These are phyloP conservation scores for Poa pratensis DNA, from an alignment of 176 grass and related monocot genomes.

Conservation along the genomic window DNA sequence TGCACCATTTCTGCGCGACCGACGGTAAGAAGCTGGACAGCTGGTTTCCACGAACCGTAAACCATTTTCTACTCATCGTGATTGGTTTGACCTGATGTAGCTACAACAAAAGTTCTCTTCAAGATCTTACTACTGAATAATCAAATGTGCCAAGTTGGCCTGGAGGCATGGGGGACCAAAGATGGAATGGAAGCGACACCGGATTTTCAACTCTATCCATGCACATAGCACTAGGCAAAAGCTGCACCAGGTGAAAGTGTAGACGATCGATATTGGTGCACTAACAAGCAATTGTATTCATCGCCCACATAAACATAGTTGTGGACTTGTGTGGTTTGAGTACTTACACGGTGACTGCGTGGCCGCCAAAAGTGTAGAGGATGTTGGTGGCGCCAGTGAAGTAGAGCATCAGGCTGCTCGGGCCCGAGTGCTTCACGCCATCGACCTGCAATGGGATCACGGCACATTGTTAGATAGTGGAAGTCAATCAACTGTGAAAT, in stretches of 20 bases:
- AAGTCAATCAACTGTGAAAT: neutral
- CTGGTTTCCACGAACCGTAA: constrained; percentile 20
- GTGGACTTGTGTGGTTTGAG: neutral
- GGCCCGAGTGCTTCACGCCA: constrained; percentile 53
- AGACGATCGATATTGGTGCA: neutral
- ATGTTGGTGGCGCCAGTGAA: constrained; percentile 73
- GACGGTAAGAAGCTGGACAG: constrained; percentile 39
- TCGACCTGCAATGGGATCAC: constrained; percentile 27
- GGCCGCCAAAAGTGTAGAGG: constrained; percentile 66
- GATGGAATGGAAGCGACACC: neutral
- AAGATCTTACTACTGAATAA: neutral
- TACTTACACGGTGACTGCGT: constrained; percentile 62
- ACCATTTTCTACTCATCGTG: constrained; percentile 26
- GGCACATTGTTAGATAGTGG: neutral
- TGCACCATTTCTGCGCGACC: constrained; percentile 34
- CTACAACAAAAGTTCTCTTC: neutral
- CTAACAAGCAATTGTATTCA: neutral
- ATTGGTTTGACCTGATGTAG: constrained; percentile 25
- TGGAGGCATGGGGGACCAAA: neutral
- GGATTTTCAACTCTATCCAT: constrained; percentile 6
- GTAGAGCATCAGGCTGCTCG: constrained; percentile 54
- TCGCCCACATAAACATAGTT: neutral
- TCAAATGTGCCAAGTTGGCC: neutral
- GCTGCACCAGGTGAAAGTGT: constrained; percentile 23
- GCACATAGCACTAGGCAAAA: constrained; percentile 34